phyloP scores from a whole-genome alignment of 2,329 filamentous ascomycete species.

The Venturia effusa region DNA sequence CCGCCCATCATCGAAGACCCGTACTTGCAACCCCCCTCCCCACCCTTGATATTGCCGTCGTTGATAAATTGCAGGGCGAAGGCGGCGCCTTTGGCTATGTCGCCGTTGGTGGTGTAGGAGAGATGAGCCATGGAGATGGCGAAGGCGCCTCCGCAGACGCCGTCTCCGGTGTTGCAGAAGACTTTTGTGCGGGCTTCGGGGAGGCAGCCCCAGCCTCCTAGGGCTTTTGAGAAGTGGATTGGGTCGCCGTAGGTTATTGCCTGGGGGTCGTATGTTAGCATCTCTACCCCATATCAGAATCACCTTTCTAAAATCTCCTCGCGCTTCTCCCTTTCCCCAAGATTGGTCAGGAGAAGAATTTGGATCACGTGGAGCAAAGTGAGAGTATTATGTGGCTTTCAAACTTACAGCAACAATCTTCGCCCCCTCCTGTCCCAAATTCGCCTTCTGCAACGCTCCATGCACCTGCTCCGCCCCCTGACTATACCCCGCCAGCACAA shows the following conservation, averaged over 20 bases:
- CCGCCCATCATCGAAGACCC: too few species aligned
- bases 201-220: constrained; percentile 3
- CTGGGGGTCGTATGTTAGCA: too few species aligned
- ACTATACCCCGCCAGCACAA: constrained; percentile 2
- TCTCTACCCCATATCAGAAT: too few species aligned
- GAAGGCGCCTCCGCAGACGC: not conserved
- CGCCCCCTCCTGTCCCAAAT: not conserved
- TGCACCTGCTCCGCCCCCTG: constrained; percentile 9
- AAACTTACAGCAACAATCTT: constrained; percentile 8
- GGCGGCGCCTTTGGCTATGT: not conserved
- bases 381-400: too few species aligned
- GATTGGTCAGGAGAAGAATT: too few species aligned
- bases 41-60: not conserved
- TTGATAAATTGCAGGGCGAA: not conserved
- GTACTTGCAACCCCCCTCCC: not conserved
- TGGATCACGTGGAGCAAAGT: not conserved
- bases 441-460: constrained; percentile 1
- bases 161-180: constrained; percentile 3
- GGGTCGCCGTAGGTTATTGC: constrained; percentile 9
- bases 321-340: too few species aligned
- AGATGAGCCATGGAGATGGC: constrained; percentile 8
- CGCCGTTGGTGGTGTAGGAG: constrained; percentile 1
- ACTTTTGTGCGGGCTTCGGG: not conserved
- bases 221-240: not conserved
- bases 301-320: too few species aligned